These are phyloP conservation scores for Pyrenochaeta sp. DNA, from an alignment of 2,329 filamentous ascomycete species.

Conservation along the genomic window DNA sequence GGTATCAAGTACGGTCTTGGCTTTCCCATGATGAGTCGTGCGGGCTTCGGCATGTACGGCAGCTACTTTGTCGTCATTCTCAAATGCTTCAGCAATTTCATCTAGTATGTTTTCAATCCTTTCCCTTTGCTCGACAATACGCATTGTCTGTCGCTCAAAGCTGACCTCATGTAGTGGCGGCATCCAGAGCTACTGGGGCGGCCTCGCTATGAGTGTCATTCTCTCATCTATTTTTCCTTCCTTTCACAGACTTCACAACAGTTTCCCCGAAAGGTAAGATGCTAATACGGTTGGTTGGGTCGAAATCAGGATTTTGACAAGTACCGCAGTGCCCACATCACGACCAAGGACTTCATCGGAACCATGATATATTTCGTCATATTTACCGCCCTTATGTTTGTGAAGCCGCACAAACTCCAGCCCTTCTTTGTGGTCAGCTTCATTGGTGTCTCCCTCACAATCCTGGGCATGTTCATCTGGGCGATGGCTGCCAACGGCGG, in stretches of 20 bases:
- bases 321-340: constrained; percentile 12
- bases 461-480: constrained; percentile 21
- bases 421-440: constrained; percentile 20
- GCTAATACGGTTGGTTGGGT: too few relatives aligned
- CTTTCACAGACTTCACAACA: not conserved
- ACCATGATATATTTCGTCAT: constrained; percentile 23
- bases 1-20: constrained; percentile 25
- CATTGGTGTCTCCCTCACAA: constrained; percentile 11
- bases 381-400: constrained; percentile 26
- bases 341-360: constrained; percentile 19
- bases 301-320: too few relatives aligned
- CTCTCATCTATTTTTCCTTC: constrained; percentile 24
- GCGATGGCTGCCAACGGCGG: constrained; percentile 18
- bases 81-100: constrained; percentile 24
- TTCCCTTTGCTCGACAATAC: too few relatives aligned
- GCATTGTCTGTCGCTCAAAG: too few relatives aligned
- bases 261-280: too few relatives aligned
- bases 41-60: constrained; percentile 28
- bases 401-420: constrained; percentile 21
- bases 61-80: constrained; percentile 30
- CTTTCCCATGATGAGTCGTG: constrained; percentile 26
- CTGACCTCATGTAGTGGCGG: not conserved
- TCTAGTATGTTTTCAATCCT: not conserved
- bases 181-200: constrained; percentile 31
- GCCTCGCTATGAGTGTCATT: constrained; percentile 23